Evolutionary conservation across 2,329 filamentous ascomycete species (phyloP).

Genomic region (Pyrenochaeta sp.): DNA sequence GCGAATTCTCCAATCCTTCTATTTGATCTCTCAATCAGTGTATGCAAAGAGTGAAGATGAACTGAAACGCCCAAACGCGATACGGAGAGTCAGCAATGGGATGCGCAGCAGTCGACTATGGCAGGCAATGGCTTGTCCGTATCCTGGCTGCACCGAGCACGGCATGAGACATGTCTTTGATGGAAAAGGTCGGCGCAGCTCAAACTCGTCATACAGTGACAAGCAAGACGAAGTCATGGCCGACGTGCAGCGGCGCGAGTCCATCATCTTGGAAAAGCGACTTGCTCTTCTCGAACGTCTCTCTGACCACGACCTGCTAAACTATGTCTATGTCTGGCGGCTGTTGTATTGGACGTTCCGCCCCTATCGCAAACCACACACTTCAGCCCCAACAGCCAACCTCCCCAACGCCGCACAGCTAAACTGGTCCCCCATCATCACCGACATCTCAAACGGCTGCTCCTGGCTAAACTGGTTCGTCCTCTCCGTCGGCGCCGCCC

Average conservation of each 20-base stretch:
- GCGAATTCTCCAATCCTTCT: conserved; percentile 19
- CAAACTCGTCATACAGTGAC: neutral
- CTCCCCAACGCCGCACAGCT: neutral
- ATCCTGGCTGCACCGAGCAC: conserved; percentile 22
- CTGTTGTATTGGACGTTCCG: conserved; percentile 17
- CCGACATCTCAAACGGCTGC: conserved; percentile 21
- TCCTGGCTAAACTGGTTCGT: conserved; percentile 28
- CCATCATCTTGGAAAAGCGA: conserved; percentile 13
- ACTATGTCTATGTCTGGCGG: conserved; percentile 22
- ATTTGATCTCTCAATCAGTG: conserved; percentile 16
- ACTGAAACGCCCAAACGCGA: conserved; percentile 8
- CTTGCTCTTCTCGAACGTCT: conserved; percentile 8
- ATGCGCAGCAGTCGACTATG: conserved; percentile 19
- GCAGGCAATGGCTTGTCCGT: conserved; percentile 23
- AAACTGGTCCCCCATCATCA: conserved; percentile 17
- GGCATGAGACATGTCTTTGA: conserved; percentile 18
- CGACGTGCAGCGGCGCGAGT: conserved; percentile 10
- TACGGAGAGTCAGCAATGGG: conserved; percentile 20
- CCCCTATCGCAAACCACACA: conserved; percentile 15
- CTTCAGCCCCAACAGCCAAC: neutral
- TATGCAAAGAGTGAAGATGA: conserved; percentile 8
- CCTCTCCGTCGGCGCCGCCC: conserved; percentile 14
- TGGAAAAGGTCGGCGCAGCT: neutral
- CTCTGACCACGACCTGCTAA: conserved; percentile 15
- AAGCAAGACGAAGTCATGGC: conserved; percentile 1